Evolutionary conservation across 2,329 filamentous ascomycete genomes (phyloP).

Genomic region (Aaosphaeria pasadenensis): DNA sequence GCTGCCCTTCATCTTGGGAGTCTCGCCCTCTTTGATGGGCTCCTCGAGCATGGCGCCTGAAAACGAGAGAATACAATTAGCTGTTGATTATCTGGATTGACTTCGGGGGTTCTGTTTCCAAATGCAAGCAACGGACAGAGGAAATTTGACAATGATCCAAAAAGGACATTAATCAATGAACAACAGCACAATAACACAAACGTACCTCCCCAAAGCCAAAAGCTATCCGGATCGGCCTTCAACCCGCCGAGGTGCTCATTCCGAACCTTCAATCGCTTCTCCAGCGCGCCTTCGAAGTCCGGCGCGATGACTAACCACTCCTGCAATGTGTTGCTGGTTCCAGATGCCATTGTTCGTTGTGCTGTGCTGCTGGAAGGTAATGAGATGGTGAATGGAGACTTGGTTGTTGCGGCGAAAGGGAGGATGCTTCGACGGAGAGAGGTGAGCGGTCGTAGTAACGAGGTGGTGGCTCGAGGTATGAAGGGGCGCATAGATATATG

Average conservation of each 20-base stretch:
- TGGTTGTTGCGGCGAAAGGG: too few relatives aligned
- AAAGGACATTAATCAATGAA: neutral
- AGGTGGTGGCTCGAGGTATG: too few relatives aligned
- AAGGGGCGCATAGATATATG: too few relatives aligned
- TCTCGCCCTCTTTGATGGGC: slow-evolving; percentile 56
- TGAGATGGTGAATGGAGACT: too few relatives aligned
- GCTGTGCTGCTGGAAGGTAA: too few relatives aligned
- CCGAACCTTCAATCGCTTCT: slow-evolving; percentile 43
- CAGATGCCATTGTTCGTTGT: slow-evolving; percentile 19
- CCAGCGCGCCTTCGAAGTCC: slow-evolving; percentile 41
- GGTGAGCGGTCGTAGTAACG: too few relatives aligned
- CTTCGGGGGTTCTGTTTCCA: too few relatives aligned
- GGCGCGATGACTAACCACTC: slow-evolving; percentile 54
- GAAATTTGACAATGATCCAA: neutral
- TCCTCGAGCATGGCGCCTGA: slow-evolving; percentile 36
- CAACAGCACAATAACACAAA: slow-evolving; percentile 1
- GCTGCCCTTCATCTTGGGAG: slow-evolving; percentile 70
- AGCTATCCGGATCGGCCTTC: slow-evolving; percentile 21
- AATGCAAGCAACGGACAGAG: neutral
- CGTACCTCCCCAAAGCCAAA: slow-evolving; percentile 37
- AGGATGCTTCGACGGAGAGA: too few relatives aligned
- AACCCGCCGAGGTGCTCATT: slow-evolving; percentile 31
- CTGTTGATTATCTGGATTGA: too few relatives aligned
- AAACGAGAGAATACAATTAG: neutral
- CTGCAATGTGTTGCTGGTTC: slow-evolving; percentile 15